Evolutionary conservation across 768 basidiomycete genomes (phyloP).

Genomic region (Lactarius evosmus): DNA sequence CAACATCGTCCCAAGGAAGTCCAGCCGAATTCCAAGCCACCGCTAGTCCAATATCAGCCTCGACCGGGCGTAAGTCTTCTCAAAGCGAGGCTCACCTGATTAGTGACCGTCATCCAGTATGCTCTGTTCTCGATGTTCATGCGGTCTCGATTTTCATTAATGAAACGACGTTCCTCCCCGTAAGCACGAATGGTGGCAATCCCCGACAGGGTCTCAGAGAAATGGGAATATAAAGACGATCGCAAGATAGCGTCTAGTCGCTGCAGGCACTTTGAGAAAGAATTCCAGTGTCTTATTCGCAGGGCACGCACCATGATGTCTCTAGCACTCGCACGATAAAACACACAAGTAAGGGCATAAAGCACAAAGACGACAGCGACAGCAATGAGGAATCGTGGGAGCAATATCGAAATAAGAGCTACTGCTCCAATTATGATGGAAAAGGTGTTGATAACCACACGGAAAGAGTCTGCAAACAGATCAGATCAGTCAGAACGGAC

Average conservation of each 20-base stretch:
- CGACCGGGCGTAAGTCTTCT: too few species aligned
- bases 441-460: constrained; percentile 65
- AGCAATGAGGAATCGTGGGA: constrained; percentile 84
- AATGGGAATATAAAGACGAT: constrained; percentile 85
- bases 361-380: constrained; percentile 54
- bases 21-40: constrained; percentile 87
- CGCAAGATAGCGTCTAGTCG: constrained; percentile 79
- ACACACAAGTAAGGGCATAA: constrained; percentile 70
- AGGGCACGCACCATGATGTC: constrained; percentile 62
- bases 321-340: constrained; percentile 83
- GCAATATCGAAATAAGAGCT: constrained; percentile 70
- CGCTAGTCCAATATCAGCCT: constrained; percentile 58
- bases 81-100: too few species aligned
- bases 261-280: constrained; percentile 33
- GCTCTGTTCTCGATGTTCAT: constrained; percentile 87
- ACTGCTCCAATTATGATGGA: constrained; percentile 70
- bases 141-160: constrained; percentile 65
- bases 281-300: not conserved
- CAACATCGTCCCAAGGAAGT: constrained; percentile 72
- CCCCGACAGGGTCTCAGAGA: constrained; percentile 87
- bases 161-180: constrained; percentile 73
- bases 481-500: constrained; percentile 4
- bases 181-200: constrained; percentile 87
- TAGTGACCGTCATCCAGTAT: constrained; percentile 77
- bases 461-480: constrained; percentile 52